These are phyloP conservation scores for Mortierella sp. DNA, from an alignment of 371 early-diverging fungal species.

Conservation along the genomic window DNA sequence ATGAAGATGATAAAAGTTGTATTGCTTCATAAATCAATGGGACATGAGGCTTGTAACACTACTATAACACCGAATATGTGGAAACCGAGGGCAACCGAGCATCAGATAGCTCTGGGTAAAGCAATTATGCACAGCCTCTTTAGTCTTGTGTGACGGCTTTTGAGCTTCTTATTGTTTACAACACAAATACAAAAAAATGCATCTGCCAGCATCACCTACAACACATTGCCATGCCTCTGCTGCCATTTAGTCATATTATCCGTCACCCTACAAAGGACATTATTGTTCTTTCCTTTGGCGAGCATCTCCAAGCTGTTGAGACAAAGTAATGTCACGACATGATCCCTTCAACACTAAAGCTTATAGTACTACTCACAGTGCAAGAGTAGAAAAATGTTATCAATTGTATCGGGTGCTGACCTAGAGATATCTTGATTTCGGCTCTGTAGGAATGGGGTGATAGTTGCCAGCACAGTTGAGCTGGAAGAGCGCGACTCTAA, in stretches of 20 bases:
- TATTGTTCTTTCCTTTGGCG: conserved; percentile 71
- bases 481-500: conserved; percentile 48
- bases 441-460: conserved; percentile 58
- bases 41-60: too few relatives aligned
- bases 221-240: conserved; percentile 39
- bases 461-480: conserved; percentile 48
- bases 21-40: too few relatives aligned
- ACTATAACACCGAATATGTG: too few relatives aligned
- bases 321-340: conserved; percentile 61
- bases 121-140: background rate
- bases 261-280: conserved; percentile 66
- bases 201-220: background rate
- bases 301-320: conserved; percentile 68
- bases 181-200: conserved; percentile 1
- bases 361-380: background rate
- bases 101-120: too few relatives aligned
- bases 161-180: background rate
- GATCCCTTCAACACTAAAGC: conserved; percentile 12
- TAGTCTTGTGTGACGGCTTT: conserved; percentile 2
- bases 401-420: background rate
- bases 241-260: conserved; percentile 67
- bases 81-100: too few relatives aligned
- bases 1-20: too few relatives aligned
- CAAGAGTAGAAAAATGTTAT: background rate
- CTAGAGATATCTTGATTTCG: background rate